These are phyloP conservation scores for Trichomonascaceae sp. DNA, from an alignment of 1,139 yeast species.

Conservation along the genomic window DNA sequence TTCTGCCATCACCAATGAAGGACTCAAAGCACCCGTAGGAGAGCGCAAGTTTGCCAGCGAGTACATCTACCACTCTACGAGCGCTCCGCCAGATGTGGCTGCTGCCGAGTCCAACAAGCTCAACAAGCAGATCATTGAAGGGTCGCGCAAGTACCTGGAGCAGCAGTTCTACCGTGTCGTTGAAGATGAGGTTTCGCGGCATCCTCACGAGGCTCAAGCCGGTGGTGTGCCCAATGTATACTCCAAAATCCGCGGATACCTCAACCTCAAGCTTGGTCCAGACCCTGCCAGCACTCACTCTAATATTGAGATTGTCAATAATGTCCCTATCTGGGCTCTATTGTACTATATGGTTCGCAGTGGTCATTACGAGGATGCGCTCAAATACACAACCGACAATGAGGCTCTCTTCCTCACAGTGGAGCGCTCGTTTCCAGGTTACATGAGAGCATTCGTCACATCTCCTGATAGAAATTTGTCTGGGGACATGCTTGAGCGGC, in stretches of 20 bases:
- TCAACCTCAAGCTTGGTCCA: conserved; percentile 29
- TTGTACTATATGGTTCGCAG: conserved; percentile 74
- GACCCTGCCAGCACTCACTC: conserved; percentile 38
- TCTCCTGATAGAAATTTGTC: conserved; percentile 46
- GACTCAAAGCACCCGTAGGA: conserved; percentile 18
- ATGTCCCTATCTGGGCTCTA: conserved; percentile 85
- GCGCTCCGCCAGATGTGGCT: conserved; percentile 8
- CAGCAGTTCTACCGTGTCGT: conserved; percentile 63
- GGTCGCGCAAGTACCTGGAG: conserved; percentile 54
- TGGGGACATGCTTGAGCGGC: conserved; percentile 52
- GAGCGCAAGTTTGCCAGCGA: conserved; percentile 36
- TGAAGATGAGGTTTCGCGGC: conserved; percentile 55
- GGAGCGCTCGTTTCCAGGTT: conserved; percentile 74
- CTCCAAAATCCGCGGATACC: conserved; percentile 60
- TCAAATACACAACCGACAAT: conserved; percentile 40
- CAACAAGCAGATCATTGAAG: conserved; percentile 39
- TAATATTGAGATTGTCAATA: conserved; percentile 54
- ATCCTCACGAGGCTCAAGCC: conserved; percentile 40
- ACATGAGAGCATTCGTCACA: conserved; percentile 58
- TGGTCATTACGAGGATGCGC: conserved; percentile 70
- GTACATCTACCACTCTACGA: conserved; percentile 22
- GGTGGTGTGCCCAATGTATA: conserved; percentile 57
- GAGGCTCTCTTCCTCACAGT: conserved; percentile 60
- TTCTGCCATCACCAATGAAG: conserved; percentile 18
- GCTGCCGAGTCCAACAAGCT: conserved; percentile 27